phyloP scores from a whole-genome alignment of 116 monocot species.

The Iris pallida region DNA sequence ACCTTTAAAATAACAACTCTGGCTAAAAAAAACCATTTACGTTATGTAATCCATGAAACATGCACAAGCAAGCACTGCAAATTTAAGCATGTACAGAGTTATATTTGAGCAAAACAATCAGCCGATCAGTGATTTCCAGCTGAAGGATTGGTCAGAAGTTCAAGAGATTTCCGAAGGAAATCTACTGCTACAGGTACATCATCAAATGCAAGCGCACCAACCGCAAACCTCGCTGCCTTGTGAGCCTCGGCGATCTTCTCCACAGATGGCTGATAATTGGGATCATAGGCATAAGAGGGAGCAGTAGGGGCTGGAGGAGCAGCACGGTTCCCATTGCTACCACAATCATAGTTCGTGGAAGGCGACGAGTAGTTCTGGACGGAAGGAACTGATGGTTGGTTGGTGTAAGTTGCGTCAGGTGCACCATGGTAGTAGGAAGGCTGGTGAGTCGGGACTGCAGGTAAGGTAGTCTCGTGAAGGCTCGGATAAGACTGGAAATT shows the following conservation, averaged over 20 bases:
- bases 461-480: slow-evolving; percentile 65
- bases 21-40: background rate
- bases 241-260: slow-evolving; percentile 96
- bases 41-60: background rate
- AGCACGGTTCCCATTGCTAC: slow-evolving; percentile 18
- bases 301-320: slow-evolving; percentile 6
- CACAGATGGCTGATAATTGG: slow-evolving; percentile 71
- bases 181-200: slow-evolving; percentile 87
- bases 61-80: background rate
- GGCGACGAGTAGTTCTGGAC: slow-evolving; percentile 14
- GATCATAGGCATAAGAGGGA: slow-evolving; percentile 52
- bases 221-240: slow-evolving; percentile 90
- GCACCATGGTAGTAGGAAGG: slow-evolving; percentile 57
- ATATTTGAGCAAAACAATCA: background rate
- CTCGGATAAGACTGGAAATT: slow-evolving; percentile 93
- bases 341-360: slow-evolving; percentile 17
- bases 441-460: slow-evolving; percentile 62
- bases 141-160: slow-evolving; percentile 81
- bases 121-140: slow-evolving; percentile 36
- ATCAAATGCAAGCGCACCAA: slow-evolving; percentile 96
- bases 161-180: slow-evolving; percentile 65
- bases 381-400: slow-evolving; percentile 24
- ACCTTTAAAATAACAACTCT: background rate
- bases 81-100: slow-evolving; percentile 3
- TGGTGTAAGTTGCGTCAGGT: slow-evolving; percentile 22